Evolutionary conservation across 192 early-diverging fungal genomes (phyloP), one percentile per base, ranked within the genome.

Genomic region (Diversispora eburnea): DNA sequence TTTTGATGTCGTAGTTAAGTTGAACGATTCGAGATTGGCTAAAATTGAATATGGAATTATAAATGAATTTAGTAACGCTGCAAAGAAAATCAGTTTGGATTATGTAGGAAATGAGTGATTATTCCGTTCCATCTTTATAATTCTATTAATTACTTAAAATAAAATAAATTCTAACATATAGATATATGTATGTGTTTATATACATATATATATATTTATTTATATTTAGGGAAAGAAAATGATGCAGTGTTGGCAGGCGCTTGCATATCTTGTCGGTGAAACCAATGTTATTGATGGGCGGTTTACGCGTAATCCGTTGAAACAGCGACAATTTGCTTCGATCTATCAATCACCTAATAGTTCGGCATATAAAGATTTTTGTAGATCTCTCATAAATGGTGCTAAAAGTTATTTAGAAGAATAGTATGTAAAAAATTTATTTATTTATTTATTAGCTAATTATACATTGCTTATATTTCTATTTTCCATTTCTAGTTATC

Each of bases 401-500:
- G 81, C 84, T 58, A 84, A 75, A 55, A 48, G 63, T 9, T 89
- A 83, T 73, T 66, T 86, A 39, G 88, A 91, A 67, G 77, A 84
- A 54, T 83, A 83, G 73, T 88, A 80, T 13, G 25, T 64, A 25
- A 9, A 64, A 15, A 64, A 15, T 39, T 69, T 54, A 55, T 52
- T 52, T 0, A 7, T 68, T 42, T 56, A 10, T n/a, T 43, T 57
- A 7, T 42, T 33, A 42, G 13, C 41, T 20, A 15, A 17, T 65
- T 45, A 65, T 25, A 33, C 66, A 9, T 51, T 13, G 41, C 25
- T 33, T 33, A 33, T 33, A 33, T 33, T 33, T 33, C 2, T 33
- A 33, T 33, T 33, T 7, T 48, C 41, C 6, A 42, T n/a, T 17
- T 52, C 0, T 47, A 70, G 67, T n/a, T 70, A 70, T 70, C 49